phyloP scores from a whole-genome alignment of 495 filamentous ascomycete species.

The Penicillium pancosmium region DNA sequence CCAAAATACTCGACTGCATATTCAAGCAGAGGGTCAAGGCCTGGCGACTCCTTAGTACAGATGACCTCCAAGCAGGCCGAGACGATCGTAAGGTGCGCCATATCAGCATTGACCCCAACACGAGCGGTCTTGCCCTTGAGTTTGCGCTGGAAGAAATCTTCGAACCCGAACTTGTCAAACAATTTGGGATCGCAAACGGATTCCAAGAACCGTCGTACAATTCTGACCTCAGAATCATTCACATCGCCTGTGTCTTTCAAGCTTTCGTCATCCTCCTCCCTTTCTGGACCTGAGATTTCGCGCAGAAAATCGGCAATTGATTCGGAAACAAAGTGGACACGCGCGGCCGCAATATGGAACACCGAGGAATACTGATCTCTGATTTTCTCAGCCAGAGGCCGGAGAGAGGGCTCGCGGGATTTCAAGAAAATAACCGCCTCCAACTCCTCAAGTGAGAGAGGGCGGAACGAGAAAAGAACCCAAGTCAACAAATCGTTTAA shows the following conservation, averaged over 20 bases:
- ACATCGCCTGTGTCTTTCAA: constrained; percentile 8
- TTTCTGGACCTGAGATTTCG: background rate
- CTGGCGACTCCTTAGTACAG: background rate
- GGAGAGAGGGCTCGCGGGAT: constrained; percentile 18
- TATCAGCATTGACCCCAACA: constrained; percentile 14
- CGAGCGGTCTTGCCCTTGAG: constrained; percentile 17
- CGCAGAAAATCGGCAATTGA: constrained; percentile 18
- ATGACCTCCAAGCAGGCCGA: constrained; percentile 11
- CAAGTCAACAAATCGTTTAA: constrained; percentile 22
- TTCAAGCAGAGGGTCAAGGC: background rate
- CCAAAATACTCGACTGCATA: constrained; percentile 8
- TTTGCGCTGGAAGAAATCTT: constrained; percentile 25
- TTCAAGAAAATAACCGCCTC: constrained; percentile 21
- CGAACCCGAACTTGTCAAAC: constrained; percentile 24
- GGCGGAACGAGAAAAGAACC: constrained; percentile 3
- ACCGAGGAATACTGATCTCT: constrained; percentile 18
- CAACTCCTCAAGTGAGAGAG: constrained; percentile 7
- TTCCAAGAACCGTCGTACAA: constrained; percentile 22
- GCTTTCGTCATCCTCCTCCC: background rate
- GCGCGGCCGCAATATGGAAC: constrained; percentile 6
- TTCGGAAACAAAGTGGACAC: constrained; percentile 18
- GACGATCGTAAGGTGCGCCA: constrained; percentile 9
- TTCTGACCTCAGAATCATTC: constrained; percentile 18
- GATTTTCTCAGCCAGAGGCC: constrained; percentile 20
- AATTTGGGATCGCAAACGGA: constrained; percentile 20